Base-by-base conservation (phyloP, 768 basidiomycete genomes). In the Paxillus ammoniavirescens region DNA sequence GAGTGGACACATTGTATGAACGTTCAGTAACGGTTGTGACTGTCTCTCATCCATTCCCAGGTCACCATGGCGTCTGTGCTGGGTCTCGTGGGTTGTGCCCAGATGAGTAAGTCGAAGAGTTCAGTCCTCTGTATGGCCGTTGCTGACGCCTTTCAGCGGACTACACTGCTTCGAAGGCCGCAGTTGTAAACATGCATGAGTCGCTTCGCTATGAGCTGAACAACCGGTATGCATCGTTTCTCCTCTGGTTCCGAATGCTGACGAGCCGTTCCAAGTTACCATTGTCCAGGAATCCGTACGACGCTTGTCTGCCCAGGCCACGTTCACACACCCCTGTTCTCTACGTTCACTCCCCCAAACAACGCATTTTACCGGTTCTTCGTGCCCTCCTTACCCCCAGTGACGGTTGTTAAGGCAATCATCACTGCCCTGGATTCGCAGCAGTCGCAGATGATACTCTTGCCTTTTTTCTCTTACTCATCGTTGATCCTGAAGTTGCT, bases 141-240 rank as follows among this genome's bases (percentile, higher is more conserved):
- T 35, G 30, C 42, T 61, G 37, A 69, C n/a, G 15, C 31, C 54
- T 36, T 33, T 18, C 52, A 92, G 91, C 86, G 63, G 93, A 96
- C 72, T 98, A 99, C 68, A 80, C 79, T 67, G 92, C 93, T 8
- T 93, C 92, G 23, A 99, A 99, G 74, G 91, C 93, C 10, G 94
- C 95, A n/a, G 65, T 89, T 18, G 74, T 90, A 14, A 81, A 82
- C 31, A 70, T 98, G 42, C 85, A 96, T 60, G 89, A 94, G 59
- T 86, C 89, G 13, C 77, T 99, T 49, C 82, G 93, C 48, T 89
- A 86, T 61, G 96, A 99, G 68, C 82, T 98, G 15, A 89, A 94
- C 67, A 83, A 87, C 42, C 75, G 78, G 87, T 89, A 68, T 49
- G 65, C 56, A 50, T 45, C 36, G 51, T 46, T 45, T 36, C 36